Conservation (phyloP, 768 basidiomycete genomes). For the Glaciozyma martinii region DNA sequence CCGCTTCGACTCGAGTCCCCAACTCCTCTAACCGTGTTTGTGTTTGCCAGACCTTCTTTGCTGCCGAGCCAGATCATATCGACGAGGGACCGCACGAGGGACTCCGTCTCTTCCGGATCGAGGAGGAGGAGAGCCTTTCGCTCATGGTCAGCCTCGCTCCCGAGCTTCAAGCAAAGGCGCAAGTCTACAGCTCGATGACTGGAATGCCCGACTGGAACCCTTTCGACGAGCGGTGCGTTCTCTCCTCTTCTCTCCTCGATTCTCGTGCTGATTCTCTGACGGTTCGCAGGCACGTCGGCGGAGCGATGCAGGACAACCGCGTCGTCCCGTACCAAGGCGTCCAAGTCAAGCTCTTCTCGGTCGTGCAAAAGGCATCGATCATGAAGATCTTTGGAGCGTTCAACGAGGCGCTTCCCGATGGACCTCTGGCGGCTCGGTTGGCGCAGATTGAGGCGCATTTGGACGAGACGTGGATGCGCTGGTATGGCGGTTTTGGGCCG, state of each 20-base stretch:
- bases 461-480: slow-evolving; percentile 34
- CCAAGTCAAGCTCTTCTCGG: slow-evolving; percentile 27
- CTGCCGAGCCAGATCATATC: slow-evolving; percentile 37
- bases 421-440: slow-evolving; percentile 20
- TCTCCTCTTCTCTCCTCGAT: no score
- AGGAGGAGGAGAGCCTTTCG: slow-evolving; percentile 34
- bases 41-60: slow-evolving; percentile 31
- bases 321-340: slow-evolving; percentile 35
- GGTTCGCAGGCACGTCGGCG: slow-evolving; percentile 31
- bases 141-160: slow-evolving; percentile 33
- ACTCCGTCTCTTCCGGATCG: slow-evolving; percentile 32
- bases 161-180: slow-evolving; percentile 33
- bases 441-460: slow-evolving; percentile 3
- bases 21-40: no score
- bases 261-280: no score
- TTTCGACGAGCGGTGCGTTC: slow-evolving; percentile 32
- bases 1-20: no score
- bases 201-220: slow-evolving; percentile 36
- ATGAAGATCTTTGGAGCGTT: slow-evolving; percentile 31
- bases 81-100: slow-evolving; percentile 35
- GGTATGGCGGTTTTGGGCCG: slow-evolving; percentile 36
- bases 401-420: slow-evolving; percentile 35
- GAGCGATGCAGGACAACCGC: slow-evolving; percentile 37
- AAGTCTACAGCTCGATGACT: slow-evolving; percentile 32
- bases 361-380: slow-evolving; percentile 29